Evolutionary conservation across 2,329 filamentous ascomycete genomes (phyloP).

Genomic region (Plectosphaerella sp.): DNA sequence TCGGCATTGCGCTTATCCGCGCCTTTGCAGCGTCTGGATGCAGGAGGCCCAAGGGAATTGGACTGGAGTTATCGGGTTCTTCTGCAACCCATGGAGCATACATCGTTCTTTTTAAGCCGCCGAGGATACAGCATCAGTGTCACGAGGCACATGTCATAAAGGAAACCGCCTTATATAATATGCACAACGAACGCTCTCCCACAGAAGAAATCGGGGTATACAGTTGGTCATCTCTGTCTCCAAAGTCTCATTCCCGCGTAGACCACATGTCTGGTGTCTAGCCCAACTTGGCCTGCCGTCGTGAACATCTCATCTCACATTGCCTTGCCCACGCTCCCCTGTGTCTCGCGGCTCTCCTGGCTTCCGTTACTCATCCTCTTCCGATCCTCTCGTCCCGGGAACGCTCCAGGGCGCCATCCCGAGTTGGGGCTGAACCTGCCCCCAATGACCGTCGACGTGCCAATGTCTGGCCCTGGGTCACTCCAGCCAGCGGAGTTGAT

Average conservation of each 20-base stretch:
- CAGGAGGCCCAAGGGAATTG: too few species aligned
- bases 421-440: conserved; percentile 18
- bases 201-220: neutral
- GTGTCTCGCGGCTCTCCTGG: conserved; percentile 8
- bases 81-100: too few species aligned
- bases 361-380: conserved; percentile 7
- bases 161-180: neutral
- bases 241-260: too few species aligned
- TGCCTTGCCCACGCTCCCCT: conserved; percentile 12
- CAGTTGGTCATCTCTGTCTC: neutral
- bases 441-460: conserved; percentile 26
- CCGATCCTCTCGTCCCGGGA: neutral
- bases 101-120: too few species aligned
- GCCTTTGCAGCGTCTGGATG: too few species aligned
- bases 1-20: too few species aligned
- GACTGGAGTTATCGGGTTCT: too few species aligned
- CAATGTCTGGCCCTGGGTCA: conserved; percentile 51
- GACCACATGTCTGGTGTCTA: neutral
- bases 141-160: too few species aligned
- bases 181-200: neutral
- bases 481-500: conserved; percentile 43
- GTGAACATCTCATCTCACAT: conserved; percentile 1
- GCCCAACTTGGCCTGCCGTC: neutral
- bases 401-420: conserved; percentile 8
- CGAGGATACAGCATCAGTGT: too few species aligned